Base-by-base conservation (phyloP, 495 filamentous ascomycete genomes). In the Aspergillus diversus region DNA sequence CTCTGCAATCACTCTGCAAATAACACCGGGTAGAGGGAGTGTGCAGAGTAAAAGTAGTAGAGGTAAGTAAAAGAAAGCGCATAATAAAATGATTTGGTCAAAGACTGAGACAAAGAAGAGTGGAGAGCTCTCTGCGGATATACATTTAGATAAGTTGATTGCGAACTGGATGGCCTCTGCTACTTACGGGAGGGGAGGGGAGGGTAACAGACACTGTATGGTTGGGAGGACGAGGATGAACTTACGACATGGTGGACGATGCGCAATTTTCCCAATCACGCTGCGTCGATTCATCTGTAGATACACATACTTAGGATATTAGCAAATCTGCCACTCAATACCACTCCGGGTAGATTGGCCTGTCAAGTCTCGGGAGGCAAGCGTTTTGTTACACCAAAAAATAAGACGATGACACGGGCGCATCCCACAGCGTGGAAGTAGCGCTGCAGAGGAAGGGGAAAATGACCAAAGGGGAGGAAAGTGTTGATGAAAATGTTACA, bases 231-330 rank as follows among this genome's bases (percentile, higher is more conserved):
- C 69, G 73, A 71, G 63, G 68, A 64, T 64, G 60, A 68, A 83
- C 80, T 83, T 80, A 83, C 80, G 80, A 82, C 80, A 83, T 83
- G 66, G 72, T 80, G 75, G 75, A 76, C 59, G 70, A 71, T 68
- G 69, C 64, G 69, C 63, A 66, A 61, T 65, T 66, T 69, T 72
- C 70, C 67, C 76, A 77, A 76, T 73, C 76, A 78, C 71, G 69
- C 70, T 69, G 66, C 67, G 70, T 58, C 68, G 69, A 72, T 69
- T 78, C 76, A 79, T 78, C 75, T 78, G 76, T 75, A 76, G 69
- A 74, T 75, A 75, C 75, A 78, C 66, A 71, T 69, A 69, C 70
- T 72, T 73, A 70, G 68, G 68, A 72, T 69, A 71, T 77, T 76
- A 77, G 75, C 72, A 74, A 73, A 71, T 66, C 74, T 73, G 76